A percentile compares a stretch with the other conserved stretches of the same genome.
phyloP scores from a whole-genome alignment of 768 basidiomycete species.

The Heimioporus sp. region DNA sequence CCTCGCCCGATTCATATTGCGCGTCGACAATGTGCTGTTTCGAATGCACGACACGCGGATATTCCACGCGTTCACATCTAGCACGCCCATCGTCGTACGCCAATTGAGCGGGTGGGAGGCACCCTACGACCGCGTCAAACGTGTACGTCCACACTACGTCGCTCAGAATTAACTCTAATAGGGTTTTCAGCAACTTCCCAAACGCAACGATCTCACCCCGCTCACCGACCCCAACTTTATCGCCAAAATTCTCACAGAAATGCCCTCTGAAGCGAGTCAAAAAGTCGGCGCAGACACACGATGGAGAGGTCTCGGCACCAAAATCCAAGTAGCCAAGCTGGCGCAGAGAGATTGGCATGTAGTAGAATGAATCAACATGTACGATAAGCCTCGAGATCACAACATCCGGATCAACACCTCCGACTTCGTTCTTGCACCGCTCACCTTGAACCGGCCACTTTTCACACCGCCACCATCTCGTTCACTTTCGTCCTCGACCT shows the following conservation, averaged over 20 bases:
- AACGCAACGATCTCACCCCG: slow-evolving; percentile 78
- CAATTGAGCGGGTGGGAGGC: slow-evolving; percentile 92
- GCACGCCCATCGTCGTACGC: slow-evolving; percentile 63
- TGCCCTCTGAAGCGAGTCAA: slow-evolving; percentile 59
- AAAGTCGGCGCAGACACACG: slow-evolving; percentile 66
- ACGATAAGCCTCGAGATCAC: not conserved
- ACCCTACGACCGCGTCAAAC: slow-evolving; percentile 76
- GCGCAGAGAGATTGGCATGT: slow-evolving; percentile 6
- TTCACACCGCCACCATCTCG: no score
- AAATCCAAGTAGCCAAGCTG: slow-evolving; percentile 48
- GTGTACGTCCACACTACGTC: slow-evolving; percentile 42
- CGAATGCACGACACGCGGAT: slow-evolving; percentile 85
- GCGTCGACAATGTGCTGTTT: slow-evolving; percentile 95
- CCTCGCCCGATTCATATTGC: slow-evolving; percentile 84
- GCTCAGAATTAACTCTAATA: not conserved
- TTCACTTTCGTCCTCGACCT: no score
- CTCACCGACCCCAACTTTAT: slow-evolving; percentile 88
- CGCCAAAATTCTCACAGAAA: slow-evolving; percentile 61
- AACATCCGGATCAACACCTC: slow-evolving; percentile 39
- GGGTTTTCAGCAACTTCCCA: slow-evolving; percentile 56
- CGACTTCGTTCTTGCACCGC: slow-evolving; percentile 25
- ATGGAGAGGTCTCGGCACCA: slow-evolving; percentile 81
- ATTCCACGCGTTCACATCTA: slow-evolving; percentile 76
- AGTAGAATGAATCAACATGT: not conserved
- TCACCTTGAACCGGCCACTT: no score